Evolutionary conservation across 805 yeast genomes (phyloP), one percentile per base, ranked within the genome.

Genomic region (Candida corydali): DNA sequence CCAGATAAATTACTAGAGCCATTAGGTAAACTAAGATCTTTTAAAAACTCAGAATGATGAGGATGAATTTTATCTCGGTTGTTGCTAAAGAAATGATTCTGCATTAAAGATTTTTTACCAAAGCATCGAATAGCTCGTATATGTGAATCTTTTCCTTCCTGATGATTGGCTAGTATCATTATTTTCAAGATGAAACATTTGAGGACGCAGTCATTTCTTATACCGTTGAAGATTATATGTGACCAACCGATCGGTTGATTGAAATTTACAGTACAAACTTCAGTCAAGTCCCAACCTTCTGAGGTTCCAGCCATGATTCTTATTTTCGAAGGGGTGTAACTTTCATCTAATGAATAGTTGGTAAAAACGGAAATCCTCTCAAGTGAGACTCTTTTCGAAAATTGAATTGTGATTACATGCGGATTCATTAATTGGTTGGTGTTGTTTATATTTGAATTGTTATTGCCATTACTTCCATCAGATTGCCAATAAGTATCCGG

Each of bases 61-160:
- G 14, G 11, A n/a, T n/a, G n/a, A n/a, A n/a, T n/a, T n/a, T n/a
- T n/a, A n/a, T n/a, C n/a, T 7, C 12, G 9, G 5, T 22, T 17
- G 6, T 17, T 28, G 11, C 16, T 26, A 11, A 38, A 41, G 3
- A 28, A 14, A 12, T 33, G 29, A 7, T 19, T 18, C 4, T 24
- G 16, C 9, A 22, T 19, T 7, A 24, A 15, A 8, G 40, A 26
- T 32, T 63, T 65, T 38, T 61, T 65, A 3, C 72, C 72, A 43
- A 57, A 78, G 65, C 49, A 86, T 56, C 66, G 76, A 12, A 89
- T 68, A 0, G 88, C 82, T 32, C 98, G 61, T 8, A 93, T 65
- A 55, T 88, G 98, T 1, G 96, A 82, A 56, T 93, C 99, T 52
- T 91, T 93, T 31, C 99, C 99, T 52, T 86, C 88, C 53, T 89